Base-by-base conservation (phyloP, 2,329 filamentous ascomycete genomes). In the Aspergillus proliferans region DNA sequence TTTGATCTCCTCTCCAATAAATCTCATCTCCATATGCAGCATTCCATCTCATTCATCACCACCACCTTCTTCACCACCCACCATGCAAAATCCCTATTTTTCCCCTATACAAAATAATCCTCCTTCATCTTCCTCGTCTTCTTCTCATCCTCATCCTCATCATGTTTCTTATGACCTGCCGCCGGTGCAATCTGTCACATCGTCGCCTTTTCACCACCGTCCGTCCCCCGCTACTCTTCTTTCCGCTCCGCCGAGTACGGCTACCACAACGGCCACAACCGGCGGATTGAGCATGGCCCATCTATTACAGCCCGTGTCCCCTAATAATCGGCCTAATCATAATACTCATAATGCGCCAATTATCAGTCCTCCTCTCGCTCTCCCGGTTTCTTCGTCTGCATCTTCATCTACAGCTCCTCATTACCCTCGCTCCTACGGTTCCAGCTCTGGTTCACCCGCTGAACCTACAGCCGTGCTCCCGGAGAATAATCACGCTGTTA, bases 351-450 rank as follows among this genome's bases (percentile, higher is more conserved):
- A 30, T 30, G 26, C 26, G 9, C 10, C 38, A 15, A 19, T 15
- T 21, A 12, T 19, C 38, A 40, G 19, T 12, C 38, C 18, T 19
- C 36, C 36, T n/a, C 9, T 19, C 4, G 18, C 18, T 12, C 9
- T 21, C 15, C 38, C 38, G 4, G 18, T 59, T 68, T 28, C 69
- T 70, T 61, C 61, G 71, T 33, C 52, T 72, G 41, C 70, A 72
- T 50, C 67, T 64, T 14, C 26, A 30, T 30, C 58, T 69, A 48
- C 48, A 0, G 51, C 55, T 10, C 50, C 61, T 10, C 58, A 63
- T 5, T 71, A 70, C 52, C 57, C 62, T 30, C 69, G 66, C 28
- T 64, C 67, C 30, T 73, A 73, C 46, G 69, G 72, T 36, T 66
- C 69, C 14, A 66, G 63, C 2, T 67, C 67, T 1, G 66, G 64